phyloP scores from a whole-genome alignment of 176 grass and related monocot genomes.

The Ensete ventricosum region DNA sequence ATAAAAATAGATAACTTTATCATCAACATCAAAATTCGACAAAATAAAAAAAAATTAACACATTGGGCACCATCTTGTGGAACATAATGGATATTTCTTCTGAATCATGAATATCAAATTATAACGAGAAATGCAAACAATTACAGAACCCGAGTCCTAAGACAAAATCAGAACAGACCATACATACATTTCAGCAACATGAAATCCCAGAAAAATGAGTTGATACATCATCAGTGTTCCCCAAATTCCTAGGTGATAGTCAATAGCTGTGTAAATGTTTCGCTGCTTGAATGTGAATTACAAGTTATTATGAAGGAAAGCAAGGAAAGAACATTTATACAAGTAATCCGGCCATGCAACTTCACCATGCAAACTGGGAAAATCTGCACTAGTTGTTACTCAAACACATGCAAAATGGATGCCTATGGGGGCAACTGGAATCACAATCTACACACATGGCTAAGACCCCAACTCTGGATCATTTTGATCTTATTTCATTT shows the following conservation, averaged over 20 bases:
- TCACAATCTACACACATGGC: background rate
- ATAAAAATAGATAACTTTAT: background rate
- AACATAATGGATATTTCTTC: background rate
- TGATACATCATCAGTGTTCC: background rate
- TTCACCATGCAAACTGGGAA: too few species aligned
- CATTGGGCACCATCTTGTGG: background rate
- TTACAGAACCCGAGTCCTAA: background rate
- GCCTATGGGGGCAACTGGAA: background rate
- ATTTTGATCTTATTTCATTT: background rate
- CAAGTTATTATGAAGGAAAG: too few species aligned
- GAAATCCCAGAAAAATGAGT: background rate
- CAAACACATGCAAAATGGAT: too few species aligned
- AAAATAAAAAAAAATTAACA: background rate
- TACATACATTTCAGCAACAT: background rate
- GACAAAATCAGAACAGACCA: background rate
- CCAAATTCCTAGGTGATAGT: background rate
- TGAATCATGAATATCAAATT: background rate
- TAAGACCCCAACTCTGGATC: background rate
- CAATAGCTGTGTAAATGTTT: background rate
- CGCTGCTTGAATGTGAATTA: background rate
- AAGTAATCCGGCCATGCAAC: too few species aligned
- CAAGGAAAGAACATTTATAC: too few species aligned
- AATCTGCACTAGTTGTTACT: too few species aligned
- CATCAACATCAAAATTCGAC: background rate
- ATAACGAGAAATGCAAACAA: background rate